These are phyloP conservation scores for Inonotus obliquus DNA, from an alignment of 1,284 basidiomycete genomes.

Conservation along the genomic window DNA sequence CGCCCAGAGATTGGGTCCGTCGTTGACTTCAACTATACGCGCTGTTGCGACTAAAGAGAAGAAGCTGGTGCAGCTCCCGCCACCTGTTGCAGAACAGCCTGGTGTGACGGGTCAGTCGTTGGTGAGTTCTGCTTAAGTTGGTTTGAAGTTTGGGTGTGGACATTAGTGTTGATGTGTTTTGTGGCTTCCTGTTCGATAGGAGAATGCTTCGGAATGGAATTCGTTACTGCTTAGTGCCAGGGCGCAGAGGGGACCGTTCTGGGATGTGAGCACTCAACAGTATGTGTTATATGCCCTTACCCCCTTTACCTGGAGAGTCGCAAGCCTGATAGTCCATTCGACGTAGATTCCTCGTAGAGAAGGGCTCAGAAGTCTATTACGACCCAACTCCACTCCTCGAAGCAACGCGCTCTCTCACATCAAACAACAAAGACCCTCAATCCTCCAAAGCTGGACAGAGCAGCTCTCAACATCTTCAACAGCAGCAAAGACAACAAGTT, in stretches of 20 bases:
- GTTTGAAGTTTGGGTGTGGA: slow-evolving; percentile 29
- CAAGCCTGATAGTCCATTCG: neutral
- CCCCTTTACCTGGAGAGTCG: no score
- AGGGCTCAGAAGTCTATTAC: slow-evolving; percentile 61
- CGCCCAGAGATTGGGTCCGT: slow-evolving; percentile 61
- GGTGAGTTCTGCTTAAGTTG: slow-evolving; percentile 12
- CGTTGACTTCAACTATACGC: slow-evolving; percentile 55
- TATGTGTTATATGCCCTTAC: slow-evolving; percentile 30
- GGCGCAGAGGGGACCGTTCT: slow-evolving; percentile 76
- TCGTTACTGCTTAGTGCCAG: slow-evolving; percentile 70
- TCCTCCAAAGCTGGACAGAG: neutral
- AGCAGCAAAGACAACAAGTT: slow-evolving; percentile 1
- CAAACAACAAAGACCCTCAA: neutral
- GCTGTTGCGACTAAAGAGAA: slow-evolving; percentile 44
- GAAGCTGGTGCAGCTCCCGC: slow-evolving; percentile 51
- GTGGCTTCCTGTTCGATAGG: slow-evolving; percentile 35
- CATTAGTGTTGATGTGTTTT: slow-evolving; percentile 32
- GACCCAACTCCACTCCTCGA: slow-evolving; percentile 46
- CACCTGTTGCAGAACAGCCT: slow-evolving; percentile 54
- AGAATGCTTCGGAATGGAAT: slow-evolving; percentile 81
- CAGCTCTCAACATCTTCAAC: slow-evolving; percentile 2
- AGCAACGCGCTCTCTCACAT: slow-evolving; percentile 9
- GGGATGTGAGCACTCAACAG: slow-evolving; percentile 83
- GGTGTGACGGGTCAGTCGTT: slow-evolving; percentile 22
- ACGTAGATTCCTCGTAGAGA: slow-evolving; percentile 50